phyloP scores from a whole-genome alignment of 2,329 filamentous ascomycete species.

The Moelleriella libera region DNA sequence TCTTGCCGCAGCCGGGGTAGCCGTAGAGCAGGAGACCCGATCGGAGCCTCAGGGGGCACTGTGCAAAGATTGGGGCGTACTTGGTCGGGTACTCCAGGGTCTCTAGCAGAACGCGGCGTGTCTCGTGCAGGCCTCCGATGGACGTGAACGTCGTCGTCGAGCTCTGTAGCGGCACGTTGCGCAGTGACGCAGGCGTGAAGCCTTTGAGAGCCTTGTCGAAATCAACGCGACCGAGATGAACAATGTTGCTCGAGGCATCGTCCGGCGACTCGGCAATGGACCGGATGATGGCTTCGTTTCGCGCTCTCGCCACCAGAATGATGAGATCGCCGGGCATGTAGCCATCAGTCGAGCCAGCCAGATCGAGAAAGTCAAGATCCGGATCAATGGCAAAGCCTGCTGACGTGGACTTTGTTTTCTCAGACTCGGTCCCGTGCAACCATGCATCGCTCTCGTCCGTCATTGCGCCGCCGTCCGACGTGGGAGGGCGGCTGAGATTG shows the following conservation, averaged over 20 bases:
- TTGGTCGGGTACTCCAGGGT: constrained; percentile 95
- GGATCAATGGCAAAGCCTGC: constrained; percentile 61
- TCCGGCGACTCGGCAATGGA: constrained; percentile 44
- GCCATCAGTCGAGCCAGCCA: constrained; percentile 87
- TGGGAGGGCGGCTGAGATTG: constrained; percentile 40
- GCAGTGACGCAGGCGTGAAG: constrained; percentile 87
- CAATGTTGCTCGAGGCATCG: constrained; percentile 28
- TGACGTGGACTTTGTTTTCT: constrained; percentile 16
- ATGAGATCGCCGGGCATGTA: constrained; percentile 95
- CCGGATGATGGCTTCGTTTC: constrained; percentile 85
- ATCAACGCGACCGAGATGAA: constrained; percentile 58
- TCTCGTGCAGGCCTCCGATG: constrained; percentile 78
- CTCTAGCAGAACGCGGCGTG: constrained; percentile 81
- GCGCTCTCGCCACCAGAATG: constrained; percentile 71
- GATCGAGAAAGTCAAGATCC: constrained; percentile 77
- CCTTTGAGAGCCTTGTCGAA: constrained; percentile 77
- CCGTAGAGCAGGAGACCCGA: constrained; percentile 90
- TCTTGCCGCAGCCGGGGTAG: constrained; percentile 93
- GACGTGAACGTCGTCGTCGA: constrained; percentile 86
- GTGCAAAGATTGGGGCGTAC: constrained; percentile 93
- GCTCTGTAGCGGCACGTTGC: constrained; percentile 86
- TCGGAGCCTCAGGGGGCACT: constrained; percentile 85
- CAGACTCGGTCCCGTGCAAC: constrained; percentile 59
- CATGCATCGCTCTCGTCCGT: constrained; percentile 49
- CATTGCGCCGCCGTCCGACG: constrained; percentile 34